phyloP scores from a whole-genome alignment of 1,139 yeast genomes.

The Yamadazyma trypodendri region DNA sequence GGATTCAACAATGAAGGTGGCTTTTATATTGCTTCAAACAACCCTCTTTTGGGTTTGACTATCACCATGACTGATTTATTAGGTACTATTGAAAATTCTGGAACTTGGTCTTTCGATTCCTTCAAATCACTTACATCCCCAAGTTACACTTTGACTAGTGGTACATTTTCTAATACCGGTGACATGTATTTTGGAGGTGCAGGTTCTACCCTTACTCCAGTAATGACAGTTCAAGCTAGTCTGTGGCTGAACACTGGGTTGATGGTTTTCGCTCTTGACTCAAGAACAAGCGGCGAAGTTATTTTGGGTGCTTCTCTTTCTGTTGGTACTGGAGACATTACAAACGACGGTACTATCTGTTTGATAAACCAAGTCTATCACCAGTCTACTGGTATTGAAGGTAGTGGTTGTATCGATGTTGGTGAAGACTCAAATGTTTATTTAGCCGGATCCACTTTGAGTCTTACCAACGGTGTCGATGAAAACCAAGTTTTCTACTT shows the following conservation, averaged over 20 bases:
- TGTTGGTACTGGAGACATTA: conserved; percentile 16
- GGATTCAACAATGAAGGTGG: conserved; percentile 23
- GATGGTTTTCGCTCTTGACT: conserved; percentile 21
- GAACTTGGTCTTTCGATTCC: conserved; percentile 25
- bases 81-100: conserved; percentile 20
- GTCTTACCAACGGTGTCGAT: conserved; percentile 15
- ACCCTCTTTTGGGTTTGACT: conserved; percentile 10
- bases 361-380: conserved; percentile 22
- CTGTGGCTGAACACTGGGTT: conserved; percentile 29
- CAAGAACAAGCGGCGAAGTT: conserved; percentile 18
- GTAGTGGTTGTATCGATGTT: conserved; percentile 30
- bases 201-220: conserved; percentile 20
- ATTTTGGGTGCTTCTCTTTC: conserved; percentile 19
- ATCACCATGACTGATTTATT: conserved; percentile 10
- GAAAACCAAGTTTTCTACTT: conserved; percentile 23
- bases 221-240: conserved; percentile 20
- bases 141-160: conserved; percentile 20
- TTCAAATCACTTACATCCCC: conserved; percentile 18
- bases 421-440: conserved; percentile 22
- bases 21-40: conserved; percentile 19
- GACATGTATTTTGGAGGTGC: conserved; percentile 26
- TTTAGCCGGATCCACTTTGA: conserved; percentile 18
- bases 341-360: conserved; percentile 32
- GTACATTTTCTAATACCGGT: conserved; percentile 28
- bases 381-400: conserved; percentile 24